phyloP scores from a whole-genome alignment of 2,329 filamentous ascomycete species.

The Ceratocystis cubensis region DNA sequence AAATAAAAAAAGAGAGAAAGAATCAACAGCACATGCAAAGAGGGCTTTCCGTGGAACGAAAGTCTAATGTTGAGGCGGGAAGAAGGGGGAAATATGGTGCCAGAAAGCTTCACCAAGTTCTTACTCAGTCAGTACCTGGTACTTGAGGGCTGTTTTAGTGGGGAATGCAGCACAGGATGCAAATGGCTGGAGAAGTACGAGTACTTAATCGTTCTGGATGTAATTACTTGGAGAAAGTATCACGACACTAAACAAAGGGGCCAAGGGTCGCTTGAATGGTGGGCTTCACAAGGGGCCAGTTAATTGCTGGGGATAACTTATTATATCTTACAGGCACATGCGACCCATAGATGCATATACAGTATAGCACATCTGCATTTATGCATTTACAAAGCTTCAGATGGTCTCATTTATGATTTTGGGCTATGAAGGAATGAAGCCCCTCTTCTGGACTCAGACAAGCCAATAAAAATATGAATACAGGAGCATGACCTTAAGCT shows the following conservation, averaged over 20 bases:
- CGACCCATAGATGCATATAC: too few relatives aligned
- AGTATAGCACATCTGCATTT: too few relatives aligned
- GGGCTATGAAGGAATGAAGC: too few relatives aligned
- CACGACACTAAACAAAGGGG: conserved; percentile 1
- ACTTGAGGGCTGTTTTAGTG: background rate
- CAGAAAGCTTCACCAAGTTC: background rate
- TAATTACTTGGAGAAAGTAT: background rate
- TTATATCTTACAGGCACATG: too few relatives aligned
- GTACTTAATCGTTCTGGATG: too few relatives aligned
- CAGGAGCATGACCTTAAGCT: too few relatives aligned
- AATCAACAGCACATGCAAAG: background rate
- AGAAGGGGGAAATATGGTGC: background rate
- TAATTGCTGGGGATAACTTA: too few relatives aligned
- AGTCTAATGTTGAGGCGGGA: background rate
- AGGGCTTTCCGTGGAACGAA: background rate
- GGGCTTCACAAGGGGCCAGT: too few relatives aligned
- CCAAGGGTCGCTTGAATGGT: background rate
- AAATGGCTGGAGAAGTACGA: background rate
- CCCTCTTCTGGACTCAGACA: too few relatives aligned
- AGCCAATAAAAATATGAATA: too few relatives aligned
- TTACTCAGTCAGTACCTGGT: background rate
- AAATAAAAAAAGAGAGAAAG: background rate
- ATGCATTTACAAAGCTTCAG: too few relatives aligned
- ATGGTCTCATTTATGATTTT: too few relatives aligned
- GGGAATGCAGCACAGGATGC: background rate